These are phyloP conservation scores for Chaetomium globosum DNA, from an alignment of 2,329 filamentous ascomycete species.

Conservation along the genomic window DNA sequence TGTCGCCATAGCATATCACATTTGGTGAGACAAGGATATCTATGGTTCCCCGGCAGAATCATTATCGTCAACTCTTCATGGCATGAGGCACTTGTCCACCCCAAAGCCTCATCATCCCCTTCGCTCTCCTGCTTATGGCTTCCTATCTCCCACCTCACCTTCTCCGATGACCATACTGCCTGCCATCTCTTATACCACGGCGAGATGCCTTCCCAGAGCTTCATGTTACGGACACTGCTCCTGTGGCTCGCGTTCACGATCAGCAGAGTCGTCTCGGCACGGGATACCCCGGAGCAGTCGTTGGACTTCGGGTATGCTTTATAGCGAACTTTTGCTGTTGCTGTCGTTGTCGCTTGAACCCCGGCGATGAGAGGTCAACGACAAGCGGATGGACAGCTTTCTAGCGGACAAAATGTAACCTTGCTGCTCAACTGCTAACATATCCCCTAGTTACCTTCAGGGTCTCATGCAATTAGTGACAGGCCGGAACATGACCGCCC, in stretches of 20 bases:
- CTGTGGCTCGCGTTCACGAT: conserved; percentile 23
- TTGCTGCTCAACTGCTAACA: conserved; percentile 30
- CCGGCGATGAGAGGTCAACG: neutral
- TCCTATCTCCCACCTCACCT: neutral
- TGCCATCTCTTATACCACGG: neutral
- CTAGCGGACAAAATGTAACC: neutral
- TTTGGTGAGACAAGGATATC: neutral
- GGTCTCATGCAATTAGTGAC: conserved; percentile 32
- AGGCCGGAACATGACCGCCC: conserved; percentile 57
- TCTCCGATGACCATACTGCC: neutral
- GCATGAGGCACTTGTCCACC: neutral
- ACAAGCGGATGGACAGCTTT: neutral
- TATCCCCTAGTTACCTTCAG: conserved; percentile 31
- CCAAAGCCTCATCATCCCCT: neutral
- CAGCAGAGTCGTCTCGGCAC: conserved; percentile 20
- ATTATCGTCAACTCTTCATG: neutral
- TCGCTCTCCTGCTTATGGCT: neutral
- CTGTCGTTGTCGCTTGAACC: neutral
- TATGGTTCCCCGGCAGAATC: neutral
- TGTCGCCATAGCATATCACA: conserved; percentile 3
- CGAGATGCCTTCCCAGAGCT: conserved; percentile 19
- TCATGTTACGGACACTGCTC: conserved; percentile 18
- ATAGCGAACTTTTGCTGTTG: neutral
- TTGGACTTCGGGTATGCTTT: conserved; percentile 28
- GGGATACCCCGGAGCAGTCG: conserved; percentile 16